Base-by-base conservation (phyloP, 2,329 filamentous ascomycete genomes). In the Fonsecaea pedrosoi region DNA sequence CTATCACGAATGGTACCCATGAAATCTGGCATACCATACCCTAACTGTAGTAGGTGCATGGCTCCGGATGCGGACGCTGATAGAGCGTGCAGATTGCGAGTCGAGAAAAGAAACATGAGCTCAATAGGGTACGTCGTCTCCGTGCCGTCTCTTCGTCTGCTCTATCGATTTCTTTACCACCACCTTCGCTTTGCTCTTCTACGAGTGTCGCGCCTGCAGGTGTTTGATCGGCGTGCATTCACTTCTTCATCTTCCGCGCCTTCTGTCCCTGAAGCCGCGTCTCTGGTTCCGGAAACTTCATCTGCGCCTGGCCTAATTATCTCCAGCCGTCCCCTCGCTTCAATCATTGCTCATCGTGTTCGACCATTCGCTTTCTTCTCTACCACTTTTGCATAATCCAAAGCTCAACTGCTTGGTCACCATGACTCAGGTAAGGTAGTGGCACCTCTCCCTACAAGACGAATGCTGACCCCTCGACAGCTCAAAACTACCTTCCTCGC, bases 401-500 rank as follows among this genome's bases (percentile, higher is more conserved):
- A 53, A 60, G 21, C 53, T 58, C 34, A 30, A 54, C 13, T 25
- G 25, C 12, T 37, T 61, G 12, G 13, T 55, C 55, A 62, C 61
- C 13, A 72, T 72, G 71, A 68, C 67, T 35, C 67, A 66, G 66
- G 71, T 72, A 61, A 56, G 61, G 34, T 32, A 13, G 4, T 38
- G 25, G 18, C 1, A 25, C 25, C 32, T 13, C 12, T 15, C 54
- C 6, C 32, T n/a, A 32, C 30, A 32, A 34, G 13, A 6, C 35
- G 32, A 25, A 15, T 30, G 32, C 64, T 71, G 60, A 72, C 59
- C 4, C 12, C 25, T 38, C 45, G 30, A 40, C 64, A 73, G 72
- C 60, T 73, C 64, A 67, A 68, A 54, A 35, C 65, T 55, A 25
- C 64, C 32, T 35, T 69, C 4, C 38, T 73, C 72, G 75, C 72